Evolutionary conservation across 2,329 filamentous ascomycete genomes (phyloP), one percentile per base, ranked within the genome.

Genomic region (Epichloe gansuensis): DNA sequence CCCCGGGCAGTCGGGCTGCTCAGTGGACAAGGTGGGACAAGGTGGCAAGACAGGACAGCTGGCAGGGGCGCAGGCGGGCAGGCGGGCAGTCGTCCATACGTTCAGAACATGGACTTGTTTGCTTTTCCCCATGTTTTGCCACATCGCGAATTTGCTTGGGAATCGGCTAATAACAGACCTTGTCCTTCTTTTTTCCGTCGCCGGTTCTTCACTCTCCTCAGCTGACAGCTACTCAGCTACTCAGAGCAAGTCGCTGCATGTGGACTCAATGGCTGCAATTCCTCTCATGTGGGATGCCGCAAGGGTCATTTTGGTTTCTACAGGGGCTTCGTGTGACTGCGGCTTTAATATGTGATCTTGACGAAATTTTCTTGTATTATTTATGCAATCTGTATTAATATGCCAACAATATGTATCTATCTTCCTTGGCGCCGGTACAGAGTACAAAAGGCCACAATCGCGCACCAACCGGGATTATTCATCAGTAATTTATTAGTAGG

Each of bases 51-150:
- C 7, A 23, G 27, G 27, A 6, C 25, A 25, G n/a, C 11, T 36
- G 8, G 31, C n/a, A 46, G 44, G 5, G 7, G 41, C 12, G n/a
- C 23, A 38, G 48, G 40, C 40, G 17, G 6, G 12, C 17, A 48
- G n/a, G n/a, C n/a, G n/a, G n/a, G n/a, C n/a, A 27, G 11, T 31
- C 11, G 17, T 44, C 31, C 47, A 21, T 25, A 41, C 34, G 15
- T 42, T 34, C 23, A 15, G 21, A 40, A 47, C 34, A 54, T 52
- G 53, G 53, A 31, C 47, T 48, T 54, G 23, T 50, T 39, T 34
- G 31, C 38, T 15, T 51, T 51, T 46, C 48, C 53, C 50, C 49
- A 49, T 51, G 43, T 51, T 53, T 46, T 47, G 40, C 25, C 17
- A 13, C 44, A 53, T 53, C 43, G 52, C 48, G 35, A 48, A 53